A percentile compares a stretch with the other conserved stretches of the same genome.
These are phyloP conservation scores for Heritiera fomes DNA, from an alignment of 345 rosid species.

Conservation along the genomic window DNA sequence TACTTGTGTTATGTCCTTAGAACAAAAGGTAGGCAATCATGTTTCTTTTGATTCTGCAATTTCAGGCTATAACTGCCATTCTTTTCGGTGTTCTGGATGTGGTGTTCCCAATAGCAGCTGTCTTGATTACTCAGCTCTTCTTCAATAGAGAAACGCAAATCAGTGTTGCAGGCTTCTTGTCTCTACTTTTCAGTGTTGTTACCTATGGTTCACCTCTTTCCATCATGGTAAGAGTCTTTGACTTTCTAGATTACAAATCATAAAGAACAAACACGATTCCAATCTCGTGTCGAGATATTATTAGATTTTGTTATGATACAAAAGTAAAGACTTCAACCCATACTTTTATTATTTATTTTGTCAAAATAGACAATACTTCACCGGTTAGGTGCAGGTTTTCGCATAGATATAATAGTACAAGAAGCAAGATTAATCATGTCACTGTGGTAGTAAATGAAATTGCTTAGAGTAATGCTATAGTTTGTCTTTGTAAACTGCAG, in stretches of 20 bases:
- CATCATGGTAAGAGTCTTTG: conserved; percentile 55
- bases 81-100: conserved; percentile 50
- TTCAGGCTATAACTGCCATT: conserved; percentile 43
- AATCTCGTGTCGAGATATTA: too few species aligned
- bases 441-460: too few species aligned
- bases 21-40: neutral
- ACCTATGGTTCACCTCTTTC: conserved; percentile 78
- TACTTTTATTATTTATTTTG: too few species aligned
- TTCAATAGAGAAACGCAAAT: conserved; percentile 47
- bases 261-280: too few species aligned
- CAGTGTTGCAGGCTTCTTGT: conserved; percentile 53
- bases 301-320: too few species aligned
- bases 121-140: conserved; percentile 40
- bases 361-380: too few species aligned
- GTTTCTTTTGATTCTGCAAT: neutral
- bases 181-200: conserved; percentile 55
- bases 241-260: neutral
- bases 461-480: neutral
- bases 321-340: too few species aligned
- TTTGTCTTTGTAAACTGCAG: neutral
- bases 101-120: conserved; percentile 49
- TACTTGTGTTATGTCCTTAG: neutral
- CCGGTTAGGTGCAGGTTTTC: too few species aligned
- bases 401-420: too few species aligned
- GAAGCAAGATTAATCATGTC: too few species aligned